These are phyloP conservation scores for Lolium perenne DNA, from an alignment of 176 grass and related monocot genomes.

Conservation along the genomic window DNA sequence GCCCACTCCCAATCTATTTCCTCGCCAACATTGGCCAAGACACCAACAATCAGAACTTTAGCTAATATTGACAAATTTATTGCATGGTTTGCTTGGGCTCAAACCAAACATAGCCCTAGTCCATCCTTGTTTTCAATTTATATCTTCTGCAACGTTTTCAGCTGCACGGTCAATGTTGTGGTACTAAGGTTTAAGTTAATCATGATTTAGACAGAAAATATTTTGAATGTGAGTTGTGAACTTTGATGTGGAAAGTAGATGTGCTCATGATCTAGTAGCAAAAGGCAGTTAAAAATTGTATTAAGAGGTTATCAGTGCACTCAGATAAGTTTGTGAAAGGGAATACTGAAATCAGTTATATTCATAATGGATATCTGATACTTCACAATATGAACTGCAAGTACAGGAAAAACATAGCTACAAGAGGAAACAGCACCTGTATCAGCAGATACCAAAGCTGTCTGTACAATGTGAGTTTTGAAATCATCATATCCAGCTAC, in stretches of 20 bases:
- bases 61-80: not conserved
- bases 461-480: constrained; percentile 53
- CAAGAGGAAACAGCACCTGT: constrained; percentile 52
- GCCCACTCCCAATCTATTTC: not conserved
- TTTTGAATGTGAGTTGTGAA: not conserved
- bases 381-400: constrained; percentile 16
- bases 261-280: not conserved
- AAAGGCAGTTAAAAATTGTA: not conserved
- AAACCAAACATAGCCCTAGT: not conserved
- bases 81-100: not conserved
- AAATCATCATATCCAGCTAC: constrained; percentile 74
- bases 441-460: constrained; percentile 55
- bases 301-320: not conserved
- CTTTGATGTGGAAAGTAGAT: constrained; percentile 9
- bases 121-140: constrained; percentile 11
- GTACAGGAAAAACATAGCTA: constrained; percentile 26
- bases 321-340: constrained; percentile 4
- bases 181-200: not conserved
- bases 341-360: constrained; percentile 14
- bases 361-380: constrained; percentile 19
- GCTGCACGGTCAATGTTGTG: not conserved
- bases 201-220: not conserved
- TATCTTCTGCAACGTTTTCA: not conserved
- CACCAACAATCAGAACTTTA: not conserved
- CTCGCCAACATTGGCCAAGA: not conserved